Evolutionary conservation across 176 grass and related monocot genomes (phyloP), one percentile per base, ranked within the genome.

Genomic region (Cenchrus purpureus): DNA sequence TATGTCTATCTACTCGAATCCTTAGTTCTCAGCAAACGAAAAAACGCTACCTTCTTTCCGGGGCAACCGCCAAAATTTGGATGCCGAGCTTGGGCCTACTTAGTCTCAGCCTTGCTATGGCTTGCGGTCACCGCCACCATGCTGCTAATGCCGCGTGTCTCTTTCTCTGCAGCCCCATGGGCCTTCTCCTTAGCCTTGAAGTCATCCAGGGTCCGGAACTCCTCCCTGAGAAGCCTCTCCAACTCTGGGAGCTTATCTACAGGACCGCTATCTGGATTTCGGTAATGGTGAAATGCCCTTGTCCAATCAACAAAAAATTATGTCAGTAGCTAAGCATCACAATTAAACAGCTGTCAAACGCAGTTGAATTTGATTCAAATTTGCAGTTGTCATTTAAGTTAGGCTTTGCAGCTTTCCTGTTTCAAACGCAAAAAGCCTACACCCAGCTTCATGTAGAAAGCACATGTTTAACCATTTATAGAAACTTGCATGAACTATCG

Each of bases 201-300:
- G 71, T 97, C 92, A 17, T 94, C 89, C 2, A 97, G 72, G 56
- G 68, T 88, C 70, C 59, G 90, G 77, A 92, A 97, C 55, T 97
- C 89, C 75, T 94, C 89, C 75, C 42, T 90, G 4, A 97, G 89
- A 54, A 94, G 90, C 89, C 77, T 97, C 29, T 88, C 92, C 79
- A 97, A 82, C 79, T 94, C 94, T 34, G 92, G 85, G 82, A 85
- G 92, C 61, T 92, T 97, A 57, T 43, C 71, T 73, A 99, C 25
- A 82, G 88, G 82, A 25, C 43, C 77, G 37, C 82, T 83, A 46
- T 65, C 86, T 28, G 74, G 78, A 25, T 73, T 90, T 31, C 94
- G 92, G 77, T 81, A 99, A 86, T 99, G 90, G 65, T 99, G 97
- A 86, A 99, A 94, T 79, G 97, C 97, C 97, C 97, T 99, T 83